Percentiles rank a stretch among this genome's conserved stretches.
These are phyloP conservation scores for Filobasidium floriforme DNA, from an alignment of 768 basidiomycete species.

Conservation along the genomic window DNA sequence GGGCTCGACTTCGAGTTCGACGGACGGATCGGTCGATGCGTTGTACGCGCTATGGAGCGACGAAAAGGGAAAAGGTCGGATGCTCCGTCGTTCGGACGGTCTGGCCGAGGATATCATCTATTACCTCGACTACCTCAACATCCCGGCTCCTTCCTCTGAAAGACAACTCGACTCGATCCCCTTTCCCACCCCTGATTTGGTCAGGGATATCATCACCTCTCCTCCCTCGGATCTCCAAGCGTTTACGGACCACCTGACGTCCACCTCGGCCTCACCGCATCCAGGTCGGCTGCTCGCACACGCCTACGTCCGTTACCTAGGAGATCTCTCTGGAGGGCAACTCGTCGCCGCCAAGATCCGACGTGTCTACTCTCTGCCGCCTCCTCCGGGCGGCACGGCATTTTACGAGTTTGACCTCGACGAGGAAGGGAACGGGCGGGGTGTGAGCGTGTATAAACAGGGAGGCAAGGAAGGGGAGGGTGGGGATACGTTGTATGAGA, in stretches of 20 bases:
- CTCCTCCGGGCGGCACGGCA: constrained; percentile 47
- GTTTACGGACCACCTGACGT: constrained; percentile 55
- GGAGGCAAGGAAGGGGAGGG: constrained; percentile 48
- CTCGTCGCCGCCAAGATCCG: constrained; percentile 57
- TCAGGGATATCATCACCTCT: constrained; percentile 49
- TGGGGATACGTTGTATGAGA: constrained; percentile 29
- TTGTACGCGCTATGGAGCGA: constrained; percentile 13
- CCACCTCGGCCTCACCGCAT: constrained; percentile 46
- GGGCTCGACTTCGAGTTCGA: neutral
- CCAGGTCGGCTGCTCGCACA: constrained; percentile 60
- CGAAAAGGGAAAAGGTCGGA: constrained; percentile 15
- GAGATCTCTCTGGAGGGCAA: constrained; percentile 73
- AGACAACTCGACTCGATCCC: constrained; percentile 29
- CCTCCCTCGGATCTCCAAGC: constrained; percentile 52
- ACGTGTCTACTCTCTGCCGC: constrained; percentile 61
- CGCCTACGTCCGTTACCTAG: constrained; percentile 74
- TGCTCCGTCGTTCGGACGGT: constrained; percentile 49
- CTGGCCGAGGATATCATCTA: constrained; percentile 58
- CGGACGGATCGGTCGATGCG: constrained; percentile 12
- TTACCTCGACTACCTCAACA: neutral
- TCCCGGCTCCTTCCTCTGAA: neutral
- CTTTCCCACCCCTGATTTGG: constrained; percentile 47
- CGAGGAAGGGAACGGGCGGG: constrained; percentile 47
- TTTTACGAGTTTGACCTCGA: constrained; percentile 60
- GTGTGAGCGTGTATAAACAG: constrained; percentile 48